phyloP scores from a whole-genome alignment of 1,284 basidiomycete genomes.

The Naganishia sp. region DNA sequence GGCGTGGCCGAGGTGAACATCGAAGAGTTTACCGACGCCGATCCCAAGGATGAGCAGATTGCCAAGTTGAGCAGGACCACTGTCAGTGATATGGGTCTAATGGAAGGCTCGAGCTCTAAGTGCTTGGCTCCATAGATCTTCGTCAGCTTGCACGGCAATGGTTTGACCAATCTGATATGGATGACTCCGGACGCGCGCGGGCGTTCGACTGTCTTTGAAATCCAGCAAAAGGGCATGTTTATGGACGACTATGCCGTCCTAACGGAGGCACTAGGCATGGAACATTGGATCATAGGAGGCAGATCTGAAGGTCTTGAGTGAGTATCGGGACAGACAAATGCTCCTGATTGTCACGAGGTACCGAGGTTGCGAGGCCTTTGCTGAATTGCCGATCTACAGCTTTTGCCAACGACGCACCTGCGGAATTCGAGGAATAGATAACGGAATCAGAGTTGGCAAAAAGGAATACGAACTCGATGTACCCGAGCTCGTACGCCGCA shows the following conservation, averaged over 20 bases:
- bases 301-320: slow-evolving; percentile 4
- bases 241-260: slow-evolving; percentile 27
- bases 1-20: slow-evolving; percentile 28
- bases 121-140: slow-evolving; percentile 12
- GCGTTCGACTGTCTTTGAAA: slow-evolving; percentile 26
- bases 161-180: slow-evolving; percentile 24
- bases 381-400: not conserved
- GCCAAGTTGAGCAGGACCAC: slow-evolving; percentile 30
- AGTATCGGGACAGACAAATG: not conserved
- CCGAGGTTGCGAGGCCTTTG: not conserved
- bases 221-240: slow-evolving; percentile 19
- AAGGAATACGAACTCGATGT: slow-evolving; percentile 19
- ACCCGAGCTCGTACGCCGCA: slow-evolving; percentile 1
- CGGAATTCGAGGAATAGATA: slow-evolving; percentile 6
- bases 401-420: slow-evolving; percentile 18
- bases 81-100: slow-evolving; percentile 1
- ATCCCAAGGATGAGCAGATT: slow-evolving; percentile 24
- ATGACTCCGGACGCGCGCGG: slow-evolving; percentile 16
- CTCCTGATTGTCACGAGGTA: too few relatives aligned
- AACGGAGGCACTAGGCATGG: slow-evolving; percentile 11
- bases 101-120: not conserved
- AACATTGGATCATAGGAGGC: slow-evolving; percentile 24
- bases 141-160: slow-evolving; percentile 26
- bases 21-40: slow-evolving; percentile 17
- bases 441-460: slow-evolving; percentile 2